Evolutionary conservation across 1,284 basidiomycete genomes (phyloP).

Genomic region (Hymenochaete sp.): DNA sequence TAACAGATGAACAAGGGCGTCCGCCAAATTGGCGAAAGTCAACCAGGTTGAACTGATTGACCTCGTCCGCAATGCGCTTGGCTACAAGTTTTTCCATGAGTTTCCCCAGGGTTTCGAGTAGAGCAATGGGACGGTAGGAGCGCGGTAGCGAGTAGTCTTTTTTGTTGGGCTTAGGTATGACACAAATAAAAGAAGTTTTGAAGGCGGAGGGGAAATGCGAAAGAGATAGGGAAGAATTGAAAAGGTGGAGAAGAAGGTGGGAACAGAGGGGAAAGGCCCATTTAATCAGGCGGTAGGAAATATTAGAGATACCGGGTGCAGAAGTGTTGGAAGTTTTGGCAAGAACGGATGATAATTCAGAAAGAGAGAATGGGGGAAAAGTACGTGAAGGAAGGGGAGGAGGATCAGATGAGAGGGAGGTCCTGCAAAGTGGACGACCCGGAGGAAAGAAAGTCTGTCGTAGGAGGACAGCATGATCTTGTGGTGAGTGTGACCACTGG

Average conservation of each 20-base stretch:
- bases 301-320: background rate
- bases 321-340: background rate
- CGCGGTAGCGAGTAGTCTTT: background rate
- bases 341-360: too few species aligned
- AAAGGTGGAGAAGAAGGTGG: background rate
- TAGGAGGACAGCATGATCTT: too few species aligned
- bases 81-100: constrained; percentile 9
- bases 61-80: background rate
- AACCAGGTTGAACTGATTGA: background rate
- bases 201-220: background rate
- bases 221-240: background rate
- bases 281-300: constrained; percentile 1
- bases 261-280: background rate
- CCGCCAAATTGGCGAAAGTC: constrained; percentile 2
- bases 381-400: too few species aligned
- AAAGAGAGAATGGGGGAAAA: too few species aligned
- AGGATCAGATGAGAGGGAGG: too few species aligned
- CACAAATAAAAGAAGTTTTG: background rate
- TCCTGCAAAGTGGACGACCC: too few species aligned
- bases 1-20: background rate
- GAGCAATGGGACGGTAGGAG: constrained; percentile 5
- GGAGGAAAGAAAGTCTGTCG: too few species aligned
- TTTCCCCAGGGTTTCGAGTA: constrained; percentile 4
- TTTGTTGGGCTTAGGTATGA: constrained; percentile 9
- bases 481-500: too few species aligned